Base-by-base conservation (phyloP, 1,139 yeast genomes). In the Debaryomyces sp. region DNA sequence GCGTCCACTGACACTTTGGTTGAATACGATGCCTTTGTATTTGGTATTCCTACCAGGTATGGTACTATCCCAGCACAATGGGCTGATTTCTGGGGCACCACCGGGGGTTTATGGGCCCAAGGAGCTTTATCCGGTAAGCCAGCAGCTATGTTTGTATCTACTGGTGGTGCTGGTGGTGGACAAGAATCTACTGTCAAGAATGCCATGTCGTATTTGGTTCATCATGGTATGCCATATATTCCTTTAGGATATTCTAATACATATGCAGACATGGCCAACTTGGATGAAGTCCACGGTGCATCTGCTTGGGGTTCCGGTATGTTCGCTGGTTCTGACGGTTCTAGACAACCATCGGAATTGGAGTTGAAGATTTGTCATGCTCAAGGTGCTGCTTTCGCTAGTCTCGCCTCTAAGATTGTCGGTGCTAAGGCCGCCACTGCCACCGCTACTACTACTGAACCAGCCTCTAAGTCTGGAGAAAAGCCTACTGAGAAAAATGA, bases 231-330 rank as follows among this genome's bases (percentile, higher is more conserved):
- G 71, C 60, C 74, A 30, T 80, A 65, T 57, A 62, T 80, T 43
- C 82, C 84, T 39, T 66, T 79, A 54, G 83, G 84, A 50, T 77
- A 67, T 58, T 74, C 43, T 13, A 23, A 43, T 6, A 73, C 71
- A 2, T 73, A 69, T 58, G 65, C 67, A 12, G 64, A 66, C 35
- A 54, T 75, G 43, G 58, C 76, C 38, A 63, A 63, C 50, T 49
- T 73, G 36, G 67, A 66, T 1, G 80, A 75, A 57, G 61, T 66
- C 38, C 79, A 73, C 51, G 82, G 82, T 54, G 75, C 74, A 50
- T 67, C 80, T 47, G 72, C 83, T 29, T 79, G 76, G 72, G 83
- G 83, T 61, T 74, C 83, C 21, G 82, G 82, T 54, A 63, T 78
- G 15, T 62, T 66, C 51, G 81, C 84, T 36, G 80, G 75, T 47